Base-by-base conservation (phyloP, 1,284 basidiomycete species). In the Uromyces viciae-fabae region DNA sequence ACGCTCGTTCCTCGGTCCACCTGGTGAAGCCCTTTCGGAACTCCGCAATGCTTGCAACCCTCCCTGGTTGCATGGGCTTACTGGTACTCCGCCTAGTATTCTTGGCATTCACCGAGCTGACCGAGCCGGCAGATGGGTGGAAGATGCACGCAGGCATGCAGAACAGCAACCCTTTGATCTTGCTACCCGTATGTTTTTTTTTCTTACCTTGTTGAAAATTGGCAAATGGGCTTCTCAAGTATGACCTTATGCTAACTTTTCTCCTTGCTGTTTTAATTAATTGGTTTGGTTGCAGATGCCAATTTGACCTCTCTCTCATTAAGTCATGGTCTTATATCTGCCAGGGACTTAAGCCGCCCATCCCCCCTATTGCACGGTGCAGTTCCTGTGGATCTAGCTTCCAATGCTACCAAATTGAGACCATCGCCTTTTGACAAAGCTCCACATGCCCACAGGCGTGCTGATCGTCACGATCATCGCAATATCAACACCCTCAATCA, bases 41-140 rank as follows among this genome's bases (percentile, higher is more conserved):
- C 25, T 81, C 5, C 68, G 78, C 17, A 66, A 81, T 38, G 78
- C 78, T 36, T 56, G 43, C 69, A 81, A 74, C 56, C 78, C 71
- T 15, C 78, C 78, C 28, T 81, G 78, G 78, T 71, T 68, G 28
- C 77, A 79, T 31, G 77, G 77, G 17, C 46, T 72, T 11, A 72
- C 77, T 60, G 77, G 77, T 25, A 72, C 77, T n/a, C 77, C 77
- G 11, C 56, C 56, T 14, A 60, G 54, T n/a, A n/a, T 75, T 33
- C n/a, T 75, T 25, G 31, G 52, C 9, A 62, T 64, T 36, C 54
- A 52, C n/a, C 40, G 38, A 15, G 74, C 54, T 22, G 60, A 76
- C 36, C 74, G 60, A 15, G 74, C 60, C 19, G 60, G 58, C 3
- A 52, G 40, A 43, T 76, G 74, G 74, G 58, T 64, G 15, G 74